These are phyloP conservation scores for Paraleonurus japonicus DNA, from an alignment of 257 asterid species.

Conservation along the genomic window DNA sequence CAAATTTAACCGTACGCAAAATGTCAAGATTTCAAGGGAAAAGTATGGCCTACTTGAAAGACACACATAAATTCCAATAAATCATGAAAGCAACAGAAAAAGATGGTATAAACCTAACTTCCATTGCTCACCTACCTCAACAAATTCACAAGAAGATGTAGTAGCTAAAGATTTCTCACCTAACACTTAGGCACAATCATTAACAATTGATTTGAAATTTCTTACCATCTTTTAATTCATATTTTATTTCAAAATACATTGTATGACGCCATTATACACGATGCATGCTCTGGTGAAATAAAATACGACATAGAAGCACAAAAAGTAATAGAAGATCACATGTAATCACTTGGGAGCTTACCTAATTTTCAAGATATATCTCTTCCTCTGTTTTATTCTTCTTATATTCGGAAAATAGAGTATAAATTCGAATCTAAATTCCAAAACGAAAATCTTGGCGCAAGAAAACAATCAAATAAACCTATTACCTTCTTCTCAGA, in stretches of 20 bases:
- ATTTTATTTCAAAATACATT: neutral
- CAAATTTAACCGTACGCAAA: neutral
- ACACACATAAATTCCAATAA: neutral
- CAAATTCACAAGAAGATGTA: constrained; percentile 5
- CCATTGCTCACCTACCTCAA: constrained; percentile 33
- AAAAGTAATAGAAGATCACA: neutral
- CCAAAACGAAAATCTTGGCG: neutral
- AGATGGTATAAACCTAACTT: constrained; percentile 29
- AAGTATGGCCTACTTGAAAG: constrained; percentile 27
- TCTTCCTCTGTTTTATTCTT: neutral
- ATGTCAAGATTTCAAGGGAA: constrained; percentile 6
- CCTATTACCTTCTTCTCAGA: neutral
- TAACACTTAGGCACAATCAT: neutral
- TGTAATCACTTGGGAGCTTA: neutral
- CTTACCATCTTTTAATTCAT: neutral
- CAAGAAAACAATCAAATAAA: neutral
- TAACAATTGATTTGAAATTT: neutral
- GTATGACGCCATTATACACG: neutral
- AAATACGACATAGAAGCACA: neutral
- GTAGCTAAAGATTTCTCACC: constrained; percentile 3
- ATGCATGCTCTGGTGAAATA: neutral
- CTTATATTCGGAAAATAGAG: neutral
- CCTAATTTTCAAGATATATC: neutral
- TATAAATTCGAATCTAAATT: neutral
- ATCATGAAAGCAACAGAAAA: constrained; percentile 14